A percentile compares a stretch with the other conserved stretches of the same genome.
phyloP scores from a whole-genome alignment of 108 stramenopile species.

The Tribonema minus region DNA sequence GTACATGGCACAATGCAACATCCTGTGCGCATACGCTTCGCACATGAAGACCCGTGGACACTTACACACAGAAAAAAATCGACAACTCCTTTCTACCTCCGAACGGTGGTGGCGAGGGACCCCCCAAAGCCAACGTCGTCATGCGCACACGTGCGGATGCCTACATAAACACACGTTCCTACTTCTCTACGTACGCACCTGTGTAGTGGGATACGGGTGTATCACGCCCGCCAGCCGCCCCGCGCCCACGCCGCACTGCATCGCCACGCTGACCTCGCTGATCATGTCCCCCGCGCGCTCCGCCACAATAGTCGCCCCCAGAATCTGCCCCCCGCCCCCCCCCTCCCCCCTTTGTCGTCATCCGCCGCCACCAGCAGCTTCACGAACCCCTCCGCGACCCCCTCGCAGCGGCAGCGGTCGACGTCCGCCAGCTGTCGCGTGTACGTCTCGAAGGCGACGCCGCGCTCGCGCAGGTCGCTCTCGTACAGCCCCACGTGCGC shows the following conservation, averaged over 20 bases:
- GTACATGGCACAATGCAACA: too few species aligned
- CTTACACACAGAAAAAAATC: too few species aligned
- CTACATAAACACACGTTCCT: too few species aligned
- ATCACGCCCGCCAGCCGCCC: conserved; percentile 79
- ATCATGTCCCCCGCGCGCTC: conserved; percentile 89
- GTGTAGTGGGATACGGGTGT: conserved; percentile 71
- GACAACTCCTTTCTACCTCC: too few species aligned
- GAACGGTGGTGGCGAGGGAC: too few species aligned
- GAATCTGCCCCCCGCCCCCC: conserved; percentile 55
- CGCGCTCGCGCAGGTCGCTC: conserved; percentile 58
- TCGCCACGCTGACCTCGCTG: conserved; percentile 82
- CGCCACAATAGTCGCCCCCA: conserved; percentile 84
- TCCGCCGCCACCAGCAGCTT: conserved; percentile 74
- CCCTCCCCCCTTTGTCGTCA: conserved; percentile 72
- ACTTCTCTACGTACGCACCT: too few species aligned
- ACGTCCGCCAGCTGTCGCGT: conserved; percentile 74
- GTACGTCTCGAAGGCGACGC: conserved; percentile 73
- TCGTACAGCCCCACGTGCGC: conserved; percentile 80
- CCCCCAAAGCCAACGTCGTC: too few species aligned
- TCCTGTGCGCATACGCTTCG: too few species aligned
- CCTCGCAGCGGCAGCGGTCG: conserved; percentile 81
- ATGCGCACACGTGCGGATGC: too few species aligned
- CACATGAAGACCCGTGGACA: too few species aligned
- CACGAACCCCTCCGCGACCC: conserved; percentile 73
- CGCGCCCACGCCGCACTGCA: conserved; percentile 71